These are phyloP conservation scores for Ogataea methanolica DNA, from an alignment of 805 yeast genomes.

Conservation along the genomic window DNA sequence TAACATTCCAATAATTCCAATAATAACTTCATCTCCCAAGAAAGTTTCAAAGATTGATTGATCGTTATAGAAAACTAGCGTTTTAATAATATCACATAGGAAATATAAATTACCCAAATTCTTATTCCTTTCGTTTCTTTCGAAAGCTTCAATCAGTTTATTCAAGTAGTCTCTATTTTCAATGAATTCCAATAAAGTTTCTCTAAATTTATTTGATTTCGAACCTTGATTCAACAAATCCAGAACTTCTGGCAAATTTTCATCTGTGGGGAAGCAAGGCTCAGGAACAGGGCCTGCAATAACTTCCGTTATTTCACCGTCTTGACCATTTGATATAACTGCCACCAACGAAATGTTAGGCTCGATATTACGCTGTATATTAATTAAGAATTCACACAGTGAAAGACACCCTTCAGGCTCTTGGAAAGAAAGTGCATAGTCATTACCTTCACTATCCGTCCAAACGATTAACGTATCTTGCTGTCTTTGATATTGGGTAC, in stretches of 20 bases:
- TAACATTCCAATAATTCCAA: conserved; percentile 69
- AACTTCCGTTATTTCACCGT: conserved; percentile 63
- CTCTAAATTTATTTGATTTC: conserved; percentile 58
- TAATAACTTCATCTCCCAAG: conserved; percentile 45
- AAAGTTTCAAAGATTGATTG: conserved; percentile 53
- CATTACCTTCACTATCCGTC: conserved; percentile 71
- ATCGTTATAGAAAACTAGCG: conserved; percentile 69
- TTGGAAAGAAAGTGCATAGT: conserved; percentile 87
- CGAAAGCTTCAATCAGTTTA: conserved; percentile 48
- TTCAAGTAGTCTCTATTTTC: conserved; percentile 48
- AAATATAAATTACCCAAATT: conserved; percentile 55
- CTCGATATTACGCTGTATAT: conserved; percentile 57
- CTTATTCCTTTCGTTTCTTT: conserved; percentile 48
- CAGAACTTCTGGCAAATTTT: conserved; percentile 49
- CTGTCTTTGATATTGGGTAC: conserved; percentile 84
- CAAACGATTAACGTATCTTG: conserved; percentile 93
- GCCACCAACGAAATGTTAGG: conserved; percentile 69
- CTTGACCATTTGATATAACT: conserved; percentile 43
- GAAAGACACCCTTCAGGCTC: conserved; percentile 86
- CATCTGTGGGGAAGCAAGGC: conserved; percentile 54
- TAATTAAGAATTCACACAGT: conserved; percentile 73
- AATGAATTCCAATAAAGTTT: conserved; percentile 53
- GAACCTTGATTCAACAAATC: conserved; percentile 57
- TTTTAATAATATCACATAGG: conserved; percentile 70
- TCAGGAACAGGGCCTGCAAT: conserved; percentile 74